These are phyloP conservation scores for Kodamaea restingae DNA, from an alignment of 805 yeast genomes.

Conservation along the genomic window DNA sequence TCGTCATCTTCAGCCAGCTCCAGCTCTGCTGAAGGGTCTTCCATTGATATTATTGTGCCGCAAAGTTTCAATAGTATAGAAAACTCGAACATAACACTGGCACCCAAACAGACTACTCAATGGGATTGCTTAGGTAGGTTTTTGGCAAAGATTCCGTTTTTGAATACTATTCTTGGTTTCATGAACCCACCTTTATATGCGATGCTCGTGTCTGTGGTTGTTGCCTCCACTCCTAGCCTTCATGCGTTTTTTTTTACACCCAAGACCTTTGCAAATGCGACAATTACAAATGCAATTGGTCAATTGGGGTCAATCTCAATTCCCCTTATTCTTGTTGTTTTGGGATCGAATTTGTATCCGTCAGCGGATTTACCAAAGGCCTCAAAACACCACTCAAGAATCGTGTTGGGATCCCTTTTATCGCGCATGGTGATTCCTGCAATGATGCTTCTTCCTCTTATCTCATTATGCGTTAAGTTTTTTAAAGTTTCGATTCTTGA, in stretches of 20 bases:
- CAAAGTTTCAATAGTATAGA: not conserved
- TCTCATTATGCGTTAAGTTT: conserved; percentile 60
- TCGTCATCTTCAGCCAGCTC: not conserved
- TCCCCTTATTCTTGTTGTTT: conserved; percentile 68
- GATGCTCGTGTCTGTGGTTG: conserved; percentile 63
- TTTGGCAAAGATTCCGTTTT: conserved; percentile 10
- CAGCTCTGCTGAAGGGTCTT: conserved; percentile 1
- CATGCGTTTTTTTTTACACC: conserved; percentile 55
- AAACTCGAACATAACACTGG: not conserved
- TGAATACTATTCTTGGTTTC: conserved; percentile 29
- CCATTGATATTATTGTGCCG: conserved; percentile 3
- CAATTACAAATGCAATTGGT: conserved; percentile 57
- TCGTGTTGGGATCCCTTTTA: conserved; percentile 63
- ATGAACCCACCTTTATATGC: conserved; percentile 87
- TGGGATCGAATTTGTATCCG: conserved; percentile 77
- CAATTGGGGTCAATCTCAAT: conserved; percentile 73
- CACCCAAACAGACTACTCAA: not conserved
- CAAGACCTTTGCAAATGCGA: conserved; percentile 54
- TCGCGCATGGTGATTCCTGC: conserved; percentile 81
- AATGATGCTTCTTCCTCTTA: conserved; percentile 59
- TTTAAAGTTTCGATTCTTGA: conserved; percentile 65
- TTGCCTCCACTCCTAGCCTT: conserved; percentile 61
- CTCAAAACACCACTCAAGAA: conserved; percentile 55
- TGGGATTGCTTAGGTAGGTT: not conserved
- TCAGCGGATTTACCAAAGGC: conserved; percentile 64